Conservation (phyloP, 2,329 filamentous ascomycete genomes). For the Colletotrichum sp. region DNA sequence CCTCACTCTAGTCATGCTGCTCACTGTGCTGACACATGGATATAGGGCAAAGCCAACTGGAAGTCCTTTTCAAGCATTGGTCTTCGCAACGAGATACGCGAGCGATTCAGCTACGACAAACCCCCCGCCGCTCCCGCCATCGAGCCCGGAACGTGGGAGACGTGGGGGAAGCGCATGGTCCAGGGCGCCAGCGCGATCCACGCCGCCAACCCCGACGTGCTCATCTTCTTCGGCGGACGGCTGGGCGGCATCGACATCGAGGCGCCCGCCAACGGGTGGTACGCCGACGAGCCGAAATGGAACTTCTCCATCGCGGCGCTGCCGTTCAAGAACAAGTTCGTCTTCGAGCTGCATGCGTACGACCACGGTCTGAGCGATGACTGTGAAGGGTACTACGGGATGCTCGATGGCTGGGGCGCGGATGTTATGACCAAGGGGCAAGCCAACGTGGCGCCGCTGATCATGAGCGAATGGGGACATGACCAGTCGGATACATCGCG, state of each 20-base stretch:
- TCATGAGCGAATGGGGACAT: conserved; percentile 16
- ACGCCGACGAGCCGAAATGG: not conserved
- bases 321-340: conserved; percentile 40
- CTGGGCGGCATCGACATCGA: conserved; percentile 34
- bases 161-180: conserved; percentile 50
- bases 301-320: conserved; percentile 40
- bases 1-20: not conserved
- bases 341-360: conserved; percentile 44
- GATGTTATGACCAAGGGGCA: not conserved
- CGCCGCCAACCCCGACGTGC: conserved; percentile 45
- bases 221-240: conserved; percentile 47
- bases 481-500: not conserved
- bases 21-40: not conserved
- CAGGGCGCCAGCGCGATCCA: conserved; percentile 47
- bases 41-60: conserved; percentile 40
- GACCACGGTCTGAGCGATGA: conserved; percentile 29
- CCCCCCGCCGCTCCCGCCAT: conserved; percentile 47
- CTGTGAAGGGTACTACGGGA: not conserved
- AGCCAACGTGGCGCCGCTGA: not conserved
- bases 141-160: conserved; percentile 48
- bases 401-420: not conserved
- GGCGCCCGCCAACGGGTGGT: conserved; percentile 31
- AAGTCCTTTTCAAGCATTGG: conserved; percentile 43
- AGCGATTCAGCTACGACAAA: conserved; percentile 38
- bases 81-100: conserved; percentile 46